Conservation (phyloP, 2,329 filamentous ascomycete species). For the Drechmeria coniospora region DNA sequence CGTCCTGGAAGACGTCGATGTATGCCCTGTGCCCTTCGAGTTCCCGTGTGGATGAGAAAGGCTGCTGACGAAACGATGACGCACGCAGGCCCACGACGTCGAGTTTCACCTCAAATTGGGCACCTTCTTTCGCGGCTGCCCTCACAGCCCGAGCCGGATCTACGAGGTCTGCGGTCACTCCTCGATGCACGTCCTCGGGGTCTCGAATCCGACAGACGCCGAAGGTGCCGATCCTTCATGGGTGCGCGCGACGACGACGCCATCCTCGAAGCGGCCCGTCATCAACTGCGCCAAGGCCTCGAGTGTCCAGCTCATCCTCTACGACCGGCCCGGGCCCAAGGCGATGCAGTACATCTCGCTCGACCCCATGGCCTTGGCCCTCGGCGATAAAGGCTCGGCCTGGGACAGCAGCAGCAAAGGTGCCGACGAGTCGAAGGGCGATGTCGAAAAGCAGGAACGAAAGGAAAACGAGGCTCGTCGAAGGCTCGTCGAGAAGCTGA, state of each 20-base stretch:
- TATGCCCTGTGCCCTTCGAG: too few relatives aligned
- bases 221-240: constrained; percentile 47
- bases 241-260: constrained; percentile 45
- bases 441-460: constrained; percentile 52
- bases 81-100: constrained; percentile 61
- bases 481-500: constrained; percentile 70
- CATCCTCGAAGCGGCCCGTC: constrained; percentile 41
- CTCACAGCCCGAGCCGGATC: constrained; percentile 65
- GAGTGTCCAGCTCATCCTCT: constrained; percentile 76
- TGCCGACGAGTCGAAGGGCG: constrained; percentile 45
- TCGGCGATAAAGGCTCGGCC: constrained; percentile 52
- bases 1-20: constrained; percentile 80
- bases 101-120: constrained; percentile 76
- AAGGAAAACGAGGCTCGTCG: constrained; percentile 42
- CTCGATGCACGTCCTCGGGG: constrained; percentile 72
- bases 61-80: too few relatives aligned
- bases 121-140: constrained; percentile 68
- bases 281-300: constrained; percentile 58
- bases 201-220: constrained; percentile 49
- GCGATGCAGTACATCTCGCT: constrained; percentile 96
- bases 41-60: too few relatives aligned
- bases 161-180: constrained; percentile 72
- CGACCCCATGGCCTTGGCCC: constrained; percentile 70
- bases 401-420: constrained; percentile 15
- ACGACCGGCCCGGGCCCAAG: constrained; percentile 68